Evolutionary conservation across 139 green algal genomes (phyloP).

Genomic region (Edaphochlamys debaryana): DNA sequence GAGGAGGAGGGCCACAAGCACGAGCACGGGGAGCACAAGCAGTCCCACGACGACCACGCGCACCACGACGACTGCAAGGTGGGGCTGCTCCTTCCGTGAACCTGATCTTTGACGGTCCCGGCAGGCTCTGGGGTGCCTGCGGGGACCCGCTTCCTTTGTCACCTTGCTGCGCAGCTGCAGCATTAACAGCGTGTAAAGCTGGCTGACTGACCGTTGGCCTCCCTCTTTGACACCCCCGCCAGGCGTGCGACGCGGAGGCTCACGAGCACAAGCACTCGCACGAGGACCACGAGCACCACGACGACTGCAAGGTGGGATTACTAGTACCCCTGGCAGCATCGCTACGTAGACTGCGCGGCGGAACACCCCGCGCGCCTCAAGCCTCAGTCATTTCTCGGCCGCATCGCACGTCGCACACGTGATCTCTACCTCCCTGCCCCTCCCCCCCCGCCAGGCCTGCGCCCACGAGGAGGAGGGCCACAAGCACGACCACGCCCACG

Average conservation of each 20-base stretch:
- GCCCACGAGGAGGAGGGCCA: not conserved
- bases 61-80: slow-evolving; percentile 46
- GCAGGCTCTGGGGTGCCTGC: too few relatives aligned
- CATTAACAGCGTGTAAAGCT: too few relatives aligned
- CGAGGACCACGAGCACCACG: slow-evolving; percentile 47
- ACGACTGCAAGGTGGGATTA: slow-evolving; percentile 41
- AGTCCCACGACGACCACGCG: slow-evolving; percentile 34
- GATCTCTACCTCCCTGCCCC: too few relatives aligned
- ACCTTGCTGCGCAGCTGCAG: too few relatives aligned
- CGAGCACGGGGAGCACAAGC: slow-evolving; percentile 48
- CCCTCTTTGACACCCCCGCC: not conserved
- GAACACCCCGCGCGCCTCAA: too few relatives aligned
- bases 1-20: slow-evolving; percentile 44
- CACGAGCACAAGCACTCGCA: slow-evolving; percentile 52
- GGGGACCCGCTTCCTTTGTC: too few relatives aligned
- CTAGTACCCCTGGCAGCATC: too few relatives aligned
- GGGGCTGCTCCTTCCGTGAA: not conserved
- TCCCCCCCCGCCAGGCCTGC: not conserved
- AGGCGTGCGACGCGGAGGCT: slow-evolving; percentile 4
- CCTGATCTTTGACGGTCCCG: too few relatives aligned
- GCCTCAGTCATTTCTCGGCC: too few relatives aligned
- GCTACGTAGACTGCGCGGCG: too few relatives aligned
- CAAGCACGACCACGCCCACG: slow-evolving; percentile 47
- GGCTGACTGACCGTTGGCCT: not conserved
- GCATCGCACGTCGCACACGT: too few relatives aligned